Conservation (phyloP, 768 basidiomycete genomes). For the Termitomyces sp. region DNA sequence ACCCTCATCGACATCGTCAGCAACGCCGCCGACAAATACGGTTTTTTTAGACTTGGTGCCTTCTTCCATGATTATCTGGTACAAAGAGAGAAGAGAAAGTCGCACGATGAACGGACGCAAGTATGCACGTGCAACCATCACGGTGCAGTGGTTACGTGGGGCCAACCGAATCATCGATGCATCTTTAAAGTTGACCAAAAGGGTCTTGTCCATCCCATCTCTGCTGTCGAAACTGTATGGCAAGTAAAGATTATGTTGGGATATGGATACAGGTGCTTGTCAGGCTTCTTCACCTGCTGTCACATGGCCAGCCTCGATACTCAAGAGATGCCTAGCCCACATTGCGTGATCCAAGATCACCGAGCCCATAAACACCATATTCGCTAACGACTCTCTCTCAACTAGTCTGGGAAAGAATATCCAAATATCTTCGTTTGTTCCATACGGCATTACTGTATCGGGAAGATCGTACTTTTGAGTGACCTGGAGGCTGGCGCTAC, state of each 20-base stretch:
- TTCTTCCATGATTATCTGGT: constrained; percentile 55
- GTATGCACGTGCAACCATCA: constrained; percentile 22
- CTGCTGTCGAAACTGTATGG: background rate
- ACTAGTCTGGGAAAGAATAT: constrained; percentile 26
- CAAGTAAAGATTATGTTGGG: background rate
- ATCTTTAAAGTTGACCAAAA: constrained; percentile 13
- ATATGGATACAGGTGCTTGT: background rate
- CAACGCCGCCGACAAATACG: constrained; percentile 77
- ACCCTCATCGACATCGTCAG: constrained; percentile 78
- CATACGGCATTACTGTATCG: constrained; percentile 26
- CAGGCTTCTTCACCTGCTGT: constrained; percentile 2
- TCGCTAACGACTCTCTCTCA: constrained; percentile 5
- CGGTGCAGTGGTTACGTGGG: background rate
- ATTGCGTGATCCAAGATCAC: constrained; percentile 2
- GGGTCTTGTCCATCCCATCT: constrained; percentile 21
- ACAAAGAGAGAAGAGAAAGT: constrained; percentile 28
- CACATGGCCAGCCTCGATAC: constrained; percentile 6
- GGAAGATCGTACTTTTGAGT: constrained; percentile 27
- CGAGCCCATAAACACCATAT: background rate
- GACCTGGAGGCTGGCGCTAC: constrained; percentile 15
- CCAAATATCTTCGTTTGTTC: constrained; percentile 16
- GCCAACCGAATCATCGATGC: background rate
- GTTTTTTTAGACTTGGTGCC: constrained; percentile 84
- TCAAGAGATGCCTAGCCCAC: background rate
- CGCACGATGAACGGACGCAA: constrained; percentile 35